phyloP scores from a whole-genome alignment of 257 asterid species.

The Ligustrum vulgare region DNA sequence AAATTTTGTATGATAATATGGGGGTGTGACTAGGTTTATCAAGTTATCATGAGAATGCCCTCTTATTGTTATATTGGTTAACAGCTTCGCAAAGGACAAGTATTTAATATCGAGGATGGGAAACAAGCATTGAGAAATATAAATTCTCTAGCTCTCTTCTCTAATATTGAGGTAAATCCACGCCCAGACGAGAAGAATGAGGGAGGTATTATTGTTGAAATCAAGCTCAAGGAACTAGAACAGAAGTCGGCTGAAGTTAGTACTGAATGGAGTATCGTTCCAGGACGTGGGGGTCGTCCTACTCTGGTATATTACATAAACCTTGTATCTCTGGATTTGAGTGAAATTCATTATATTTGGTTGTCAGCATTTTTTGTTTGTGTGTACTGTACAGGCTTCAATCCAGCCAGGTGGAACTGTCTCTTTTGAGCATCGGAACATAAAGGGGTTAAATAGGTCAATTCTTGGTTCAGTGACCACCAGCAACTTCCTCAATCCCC shows the following conservation, averaged over 20 bases:
- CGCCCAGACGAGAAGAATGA: conserved; percentile 96
- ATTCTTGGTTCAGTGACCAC: conserved; percentile 95
- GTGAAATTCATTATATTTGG: conserved; percentile 17
- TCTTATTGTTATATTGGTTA: conserved; percentile 24
- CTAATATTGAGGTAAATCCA: conserved; percentile 95
- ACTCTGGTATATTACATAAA: conserved; percentile 56
- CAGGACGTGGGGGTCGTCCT: conserved; percentile 98
- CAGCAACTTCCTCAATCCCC: conserved; percentile 95
- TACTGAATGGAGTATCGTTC: conserved; percentile 98
- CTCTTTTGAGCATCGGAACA: conserved; percentile 94
- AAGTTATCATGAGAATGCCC: conserved; percentile 2
- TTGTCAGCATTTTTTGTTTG: conserved; percentile 22
- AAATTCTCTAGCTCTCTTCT: conserved; percentile 83
- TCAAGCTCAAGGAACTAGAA: conserved; percentile 91
- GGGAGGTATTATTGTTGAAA: conserved; percentile 93
- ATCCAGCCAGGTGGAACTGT: conserved; percentile 98
- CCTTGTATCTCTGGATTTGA: neutral
- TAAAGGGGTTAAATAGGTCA: conserved; percentile 88
- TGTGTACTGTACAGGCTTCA: conserved; percentile 68
- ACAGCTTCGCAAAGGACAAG: conserved; percentile 89
- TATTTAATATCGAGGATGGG: conserved; percentile 92
- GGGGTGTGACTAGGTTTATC: conserved; percentile 7
- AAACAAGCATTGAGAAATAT: conserved; percentile 92
- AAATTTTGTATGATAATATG: neutral
- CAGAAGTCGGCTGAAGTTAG: conserved; percentile 98